phyloP scores from a whole-genome alignment of 2,329 filamentous ascomycete genomes.

The Fusarium cyanostomum region DNA sequence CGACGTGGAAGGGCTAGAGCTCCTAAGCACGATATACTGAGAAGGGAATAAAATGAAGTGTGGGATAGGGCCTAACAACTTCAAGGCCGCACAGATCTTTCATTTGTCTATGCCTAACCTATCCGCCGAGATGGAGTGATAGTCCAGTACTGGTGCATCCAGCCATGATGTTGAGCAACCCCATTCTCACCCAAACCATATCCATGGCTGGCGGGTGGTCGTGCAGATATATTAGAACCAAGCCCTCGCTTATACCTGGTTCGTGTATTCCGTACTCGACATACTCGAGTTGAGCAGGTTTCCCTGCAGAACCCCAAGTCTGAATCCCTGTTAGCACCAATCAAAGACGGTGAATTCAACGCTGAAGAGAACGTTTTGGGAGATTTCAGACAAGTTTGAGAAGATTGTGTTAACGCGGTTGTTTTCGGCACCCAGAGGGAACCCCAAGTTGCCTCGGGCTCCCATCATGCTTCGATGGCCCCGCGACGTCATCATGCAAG shows the following conservation, averaged over 20 bases:
- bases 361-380: conserved; percentile 19
- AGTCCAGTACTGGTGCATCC: neutral
- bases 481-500: conserved; percentile 62
- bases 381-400: conserved; percentile 67
- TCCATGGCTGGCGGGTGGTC: neutral
- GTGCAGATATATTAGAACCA: conserved; percentile 8
- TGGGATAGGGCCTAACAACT: too few species aligned
- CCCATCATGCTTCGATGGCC: conserved; percentile 56
- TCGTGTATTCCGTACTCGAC: neutral
- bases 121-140: too few species aligned
- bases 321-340: conserved; percentile 6
- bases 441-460: conserved; percentile 37
- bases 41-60: too few species aligned
- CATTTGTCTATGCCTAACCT: too few species aligned
- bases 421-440: conserved; percentile 63
- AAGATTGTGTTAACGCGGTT: conserved; percentile 73
- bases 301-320: neutral
- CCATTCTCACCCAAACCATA: neutral
- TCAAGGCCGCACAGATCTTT: too few species aligned
- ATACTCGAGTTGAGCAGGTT: conserved; percentile 2
- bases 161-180: neutral
- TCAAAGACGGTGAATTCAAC: conserved; percentile 43
- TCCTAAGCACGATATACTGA: too few species aligned
- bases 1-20: too few species aligned
- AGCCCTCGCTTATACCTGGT: neutral